phyloP scores from a whole-genome alignment of 495 filamentous ascomycete species.

The Lasiosphaeria miniovina region DNA sequence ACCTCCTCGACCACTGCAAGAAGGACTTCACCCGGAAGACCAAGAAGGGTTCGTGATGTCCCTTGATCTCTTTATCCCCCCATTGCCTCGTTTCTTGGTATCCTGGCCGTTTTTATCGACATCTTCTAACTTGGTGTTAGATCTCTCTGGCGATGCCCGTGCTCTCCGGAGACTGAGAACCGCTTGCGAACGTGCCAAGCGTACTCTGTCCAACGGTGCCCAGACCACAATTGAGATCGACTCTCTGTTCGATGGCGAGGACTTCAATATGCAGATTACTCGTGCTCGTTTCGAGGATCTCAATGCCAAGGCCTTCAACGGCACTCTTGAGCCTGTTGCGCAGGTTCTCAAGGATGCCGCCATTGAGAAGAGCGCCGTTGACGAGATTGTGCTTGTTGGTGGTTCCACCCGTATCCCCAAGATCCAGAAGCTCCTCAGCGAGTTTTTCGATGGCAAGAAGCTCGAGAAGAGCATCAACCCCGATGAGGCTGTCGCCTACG shows the following conservation, averaged over 20 bases:
- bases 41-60: constrained; percentile 57
- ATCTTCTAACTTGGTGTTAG: constrained; percentile 45
- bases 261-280: constrained; percentile 98
- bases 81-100: neutral
- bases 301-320: constrained; percentile 93
- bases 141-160: constrained; percentile 85
- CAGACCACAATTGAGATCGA: constrained; percentile 99
- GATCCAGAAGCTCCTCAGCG: constrained; percentile 96
- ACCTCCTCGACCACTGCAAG: constrained; percentile 93
- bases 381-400: constrained; percentile 98
- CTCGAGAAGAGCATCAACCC: constrained; percentile 99
- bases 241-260: constrained; percentile 94
- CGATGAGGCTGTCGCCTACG: constrained; percentile 98
- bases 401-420: constrained; percentile 98
- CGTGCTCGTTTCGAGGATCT: constrained; percentile 99
- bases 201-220: constrained; percentile 92
- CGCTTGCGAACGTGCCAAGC: constrained; percentile 99
- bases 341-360: constrained; percentile 96
- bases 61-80: neutral
- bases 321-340: constrained; percentile 96
- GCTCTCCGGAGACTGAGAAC: constrained; percentile 96
- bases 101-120: neutral
- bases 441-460: constrained; percentile 99
- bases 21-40: constrained; percentile 90
- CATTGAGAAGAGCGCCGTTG: constrained; percentile 90